phyloP scores from a whole-genome alignment of 371 early-diverging fungal species.

The Chytridium lagenaria region DNA sequence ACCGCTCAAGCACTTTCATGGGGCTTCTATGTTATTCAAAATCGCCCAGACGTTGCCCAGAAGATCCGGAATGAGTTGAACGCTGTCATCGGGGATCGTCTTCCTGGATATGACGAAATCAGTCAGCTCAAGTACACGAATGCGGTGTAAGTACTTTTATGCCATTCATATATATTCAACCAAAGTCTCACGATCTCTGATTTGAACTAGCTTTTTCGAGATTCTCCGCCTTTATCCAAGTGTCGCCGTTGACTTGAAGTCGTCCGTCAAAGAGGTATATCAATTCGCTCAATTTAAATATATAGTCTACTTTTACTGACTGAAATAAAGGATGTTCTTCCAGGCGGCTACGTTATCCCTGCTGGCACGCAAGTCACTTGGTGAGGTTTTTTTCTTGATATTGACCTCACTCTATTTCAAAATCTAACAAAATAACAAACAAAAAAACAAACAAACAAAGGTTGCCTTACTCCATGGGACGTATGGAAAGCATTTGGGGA shows the following conservation, averaged over 20 bases:
- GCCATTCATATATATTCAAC: background rate
- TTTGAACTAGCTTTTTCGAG: slow-evolving; percentile 15
- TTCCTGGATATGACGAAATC: slow-evolving; percentile 14
- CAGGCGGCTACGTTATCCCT: slow-evolving; percentile 14
- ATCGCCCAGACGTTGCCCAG: background rate
- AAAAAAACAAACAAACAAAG: too few species aligned
- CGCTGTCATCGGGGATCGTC: background rate
- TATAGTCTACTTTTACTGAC: background rate
- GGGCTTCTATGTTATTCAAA: background rate
- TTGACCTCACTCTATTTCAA: background rate
- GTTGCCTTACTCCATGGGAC: slow-evolving; percentile 55
- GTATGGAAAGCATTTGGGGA: slow-evolving; percentile 61
- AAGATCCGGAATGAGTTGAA: slow-evolving; percentile 10
- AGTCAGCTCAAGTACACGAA: slow-evolving; percentile 3
- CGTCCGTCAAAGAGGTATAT: slow-evolving; percentile 6
- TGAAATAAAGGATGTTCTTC: slow-evolving; percentile 3
- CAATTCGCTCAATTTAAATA: too few species aligned
- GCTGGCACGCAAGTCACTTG: background rate
- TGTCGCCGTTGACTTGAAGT: slow-evolving; percentile 16
- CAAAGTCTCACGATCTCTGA: background rate
- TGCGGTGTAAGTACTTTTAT: slow-evolving; percentile 25
- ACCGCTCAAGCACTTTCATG: slow-evolving; percentile 23
- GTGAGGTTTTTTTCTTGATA: background rate
- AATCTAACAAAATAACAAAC: too few species aligned
- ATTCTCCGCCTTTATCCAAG: slow-evolving; percentile 17